Evolutionary conservation across 306 rosid genomes (phyloP), one percentile per base, ranked within the genome.

Genomic region (Ziziphus jujuba): DNA sequence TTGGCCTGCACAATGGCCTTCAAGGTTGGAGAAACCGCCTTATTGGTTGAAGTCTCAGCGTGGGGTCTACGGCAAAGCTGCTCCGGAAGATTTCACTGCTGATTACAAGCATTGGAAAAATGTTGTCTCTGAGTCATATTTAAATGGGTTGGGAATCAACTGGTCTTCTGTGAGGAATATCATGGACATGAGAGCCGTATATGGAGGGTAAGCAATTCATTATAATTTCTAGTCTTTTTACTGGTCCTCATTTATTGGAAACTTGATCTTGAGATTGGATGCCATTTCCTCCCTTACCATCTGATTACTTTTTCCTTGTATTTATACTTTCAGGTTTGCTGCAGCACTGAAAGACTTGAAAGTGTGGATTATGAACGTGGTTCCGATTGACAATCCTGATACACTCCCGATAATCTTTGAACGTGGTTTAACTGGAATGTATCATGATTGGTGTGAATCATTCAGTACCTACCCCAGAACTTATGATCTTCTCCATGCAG

Each of bases 391-490:
- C 52, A 77, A 89, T 70, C 84, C 84, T 2, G 90, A 90, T 78
- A 90, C 97, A 16, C 83, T 90, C 54, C 79, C 91, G 31, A 75
- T 85, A 74, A 87, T 90, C 51, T 87, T 75, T 36, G 97, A 90
- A 79, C 97, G 95, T 17, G 97, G 97, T 59, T 75, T 90, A 63
- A 66, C 84, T 16, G 97, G 97, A 34, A 80, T 90, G 21, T 90
- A 90, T 71, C 97, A 90, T 54, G 91, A 90, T 64, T 90, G 97
- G 97, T 87, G 97, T 24, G 95, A 90, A 74, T 85, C 97, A 5
- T 85, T 87, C 79, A 87, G 75, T 63, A 87, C 95, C 52, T 90
- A 90, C 70, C 97, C 97, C 22, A 74, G 97, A 72, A 67, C 91
- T 56, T 87, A 90, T 54, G 97, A 90, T 85, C 87, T 90, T 80